Conservation (phyloP, 2,329 filamentous ascomycete genomes). For the Arthrocladium fulminans region DNA sequence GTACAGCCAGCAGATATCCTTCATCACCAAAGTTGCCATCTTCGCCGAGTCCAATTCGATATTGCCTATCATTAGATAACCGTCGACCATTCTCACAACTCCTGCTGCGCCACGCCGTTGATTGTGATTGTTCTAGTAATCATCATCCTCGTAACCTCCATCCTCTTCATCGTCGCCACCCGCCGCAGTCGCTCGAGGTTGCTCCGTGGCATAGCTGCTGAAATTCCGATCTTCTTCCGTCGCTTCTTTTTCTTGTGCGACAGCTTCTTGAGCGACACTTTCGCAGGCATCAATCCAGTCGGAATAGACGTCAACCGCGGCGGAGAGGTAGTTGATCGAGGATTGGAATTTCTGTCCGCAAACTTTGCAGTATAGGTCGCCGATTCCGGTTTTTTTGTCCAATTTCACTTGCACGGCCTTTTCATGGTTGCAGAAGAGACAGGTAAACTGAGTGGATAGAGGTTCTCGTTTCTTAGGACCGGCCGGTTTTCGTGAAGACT, state of each 20-base stretch:
- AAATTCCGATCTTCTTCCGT: conserved; percentile 26
- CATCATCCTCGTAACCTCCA: conserved; percentile 39
- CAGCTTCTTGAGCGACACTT: conserved; percentile 56
- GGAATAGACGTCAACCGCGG: conserved; percentile 88
- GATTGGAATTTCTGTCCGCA: conserved; percentile 93
- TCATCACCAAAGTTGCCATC: too few relatives aligned
- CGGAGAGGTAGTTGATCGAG: conserved; percentile 74
- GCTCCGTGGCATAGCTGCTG: conserved; percentile 23
- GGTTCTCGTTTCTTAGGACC: conserved; percentile 62
- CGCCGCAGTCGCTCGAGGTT: conserved; percentile 18
- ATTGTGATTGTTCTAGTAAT: neutral
- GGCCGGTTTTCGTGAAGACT: conserved; percentile 61
- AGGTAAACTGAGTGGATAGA: conserved; percentile 72
- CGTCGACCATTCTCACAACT: neutral
- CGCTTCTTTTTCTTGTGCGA: conserved; percentile 23
- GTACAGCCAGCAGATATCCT: too few relatives aligned
- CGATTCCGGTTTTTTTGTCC: conserved; percentile 84
- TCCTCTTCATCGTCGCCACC: conserved; percentile 29
- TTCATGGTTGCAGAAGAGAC: conserved; percentile 97
- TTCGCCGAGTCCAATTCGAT: neutral
- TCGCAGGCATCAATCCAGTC: conserved; percentile 98
- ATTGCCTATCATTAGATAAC: neutral
- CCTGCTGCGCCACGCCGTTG: neutral
- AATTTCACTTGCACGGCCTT: conserved; percentile 84
- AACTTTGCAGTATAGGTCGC: conserved; percentile 78